Conservation (phyloP, 371 early-diverging fungal species). For the Saksenaea oblongispora region DNA sequence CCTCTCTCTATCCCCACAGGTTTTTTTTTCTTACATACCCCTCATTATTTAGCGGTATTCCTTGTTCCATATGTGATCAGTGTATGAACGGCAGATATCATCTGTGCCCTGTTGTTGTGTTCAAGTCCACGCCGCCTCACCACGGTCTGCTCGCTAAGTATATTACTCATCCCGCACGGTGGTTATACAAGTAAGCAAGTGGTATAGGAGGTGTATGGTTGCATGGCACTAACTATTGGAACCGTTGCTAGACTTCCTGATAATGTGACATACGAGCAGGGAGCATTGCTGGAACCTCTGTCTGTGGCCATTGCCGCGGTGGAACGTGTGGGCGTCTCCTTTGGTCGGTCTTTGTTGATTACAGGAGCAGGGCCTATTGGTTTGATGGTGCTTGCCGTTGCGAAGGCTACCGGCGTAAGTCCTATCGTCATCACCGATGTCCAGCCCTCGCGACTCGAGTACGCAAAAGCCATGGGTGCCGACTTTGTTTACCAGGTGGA, state of each 20-base stretch:
- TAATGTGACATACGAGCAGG: conserved; percentile 36
- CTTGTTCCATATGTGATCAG: conserved; percentile 45
- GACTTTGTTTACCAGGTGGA: conserved; percentile 23
- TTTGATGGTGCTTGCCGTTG: conserved; percentile 42
- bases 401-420: conserved; percentile 40
- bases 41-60: conserved; percentile 37
- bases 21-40: neutral
- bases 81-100: conserved; percentile 50
- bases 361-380: conserved; percentile 53
- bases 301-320: conserved; percentile 47
- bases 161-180: conserved; percentile 47
- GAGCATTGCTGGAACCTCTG: conserved; percentile 45
- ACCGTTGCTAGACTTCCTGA: conserved; percentile 25
- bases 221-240: neutral
- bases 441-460: conserved; percentile 35
- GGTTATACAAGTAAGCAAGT: conserved; percentile 34
- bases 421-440: conserved; percentile 45
- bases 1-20: neutral
- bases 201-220: neutral
- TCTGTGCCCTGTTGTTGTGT: conserved; percentile 44
- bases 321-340: conserved; percentile 39
- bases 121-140: conserved; percentile 51
- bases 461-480: conserved; percentile 27
- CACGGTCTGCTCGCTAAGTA: conserved; percentile 47
- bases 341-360: conserved; percentile 40